Base-by-base conservation (phyloP, 495 filamentous ascomycete genomes). In the Beverwykella pulmonaria region DNA sequence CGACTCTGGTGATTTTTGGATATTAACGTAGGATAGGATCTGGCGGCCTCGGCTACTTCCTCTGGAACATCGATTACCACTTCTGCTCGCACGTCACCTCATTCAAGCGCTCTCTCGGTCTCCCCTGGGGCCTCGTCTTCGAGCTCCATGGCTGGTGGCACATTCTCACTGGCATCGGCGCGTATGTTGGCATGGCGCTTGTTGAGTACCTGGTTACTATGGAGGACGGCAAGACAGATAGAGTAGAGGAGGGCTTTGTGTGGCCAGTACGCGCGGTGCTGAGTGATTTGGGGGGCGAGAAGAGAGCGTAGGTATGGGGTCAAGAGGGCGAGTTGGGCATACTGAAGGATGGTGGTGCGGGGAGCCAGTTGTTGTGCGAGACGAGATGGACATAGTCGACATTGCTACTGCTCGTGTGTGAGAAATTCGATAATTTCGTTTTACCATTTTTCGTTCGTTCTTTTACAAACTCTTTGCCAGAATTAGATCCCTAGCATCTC, bases 111-210 rank as follows among this genome's bases (percentile, higher is more conserved):
- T 23, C 23, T 0, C 59, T 82, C 17, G 83, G 83, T 1, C 70
- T 84, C 63, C 85, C 84, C 1, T 83, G 75, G 80, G 80, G 78
- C 26, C 83, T 81, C 63, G 23, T 83, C 1, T 66, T 86, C 0
- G 84, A 86, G 69, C 70, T 87, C 19, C 85, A 88, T 72, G 84
- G 85, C 22, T 88, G 83, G 77, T 79, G 73, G 44, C 63, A 73
- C 63, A 67, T 56, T 36, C 63, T 52, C 48, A 61, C 60, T 56
- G 56, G 44, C 1, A 73, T 83, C 17, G 78, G 80, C 7, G 82
- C 82, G 10, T 76, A 75, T 39, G 61, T 63, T 7, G 73, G 72
- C 41, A 75, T 76, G 68, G 68, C 67, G 46, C 29, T 76, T 5
- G 64, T 71, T 14, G 74, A 76, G 53, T 71, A 72, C 53, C 55